Base-by-base conservation (phyloP, 768 basidiomycete species). In the Lactarius hengduanensis region DNA sequence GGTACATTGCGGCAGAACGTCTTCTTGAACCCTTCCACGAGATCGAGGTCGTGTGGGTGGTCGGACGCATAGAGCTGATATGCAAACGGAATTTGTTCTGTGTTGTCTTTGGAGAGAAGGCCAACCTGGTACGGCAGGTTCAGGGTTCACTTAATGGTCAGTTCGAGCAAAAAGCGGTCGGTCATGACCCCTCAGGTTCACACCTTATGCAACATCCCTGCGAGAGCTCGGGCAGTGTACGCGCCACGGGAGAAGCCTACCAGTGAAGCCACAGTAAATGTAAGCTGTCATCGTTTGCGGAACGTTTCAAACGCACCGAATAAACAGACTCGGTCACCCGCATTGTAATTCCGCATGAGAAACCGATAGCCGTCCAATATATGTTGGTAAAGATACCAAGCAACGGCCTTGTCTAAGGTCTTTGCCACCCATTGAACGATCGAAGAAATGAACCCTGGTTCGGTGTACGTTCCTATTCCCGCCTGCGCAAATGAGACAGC, bases 241-340 rank as follows among this genome's bases (percentile, higher is more conserved):
- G 83, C 83, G 18, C 86, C 86, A 36, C 92, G 83, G 55, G 91
- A 93, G 72, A 94, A 95, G 0, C 92, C 91, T 87, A 72, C 15
- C 38, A 40, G 38, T 16, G 38, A 40, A 15, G 5, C 38, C 13
- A 40, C 38, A 4, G 38, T 54, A 57, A 60, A 67, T 69, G 72
- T 13, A 43, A 58, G 62, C 40, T 45, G 10, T 22, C 11, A 20
- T 55, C 54, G 5, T 4, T 36, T 15, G 47, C 20, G 26, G 6
- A n/a, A 36, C 5, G 9, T 34, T 59, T 26, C 38, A 56, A n/a
- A 71, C 78, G 26, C 62, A 86, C 88, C 89, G 64, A 91, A 90
- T 20, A 91, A 75, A 72, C 86, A 91, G 34, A 91, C 83, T 73
- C 81, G 89, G 73, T 91, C 90, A 1, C 91, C 92, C 0, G 76